Evolutionary conservation across 495 filamentous ascomycete genomes (phyloP).

Genomic region (Neurospora sp.): DNA sequence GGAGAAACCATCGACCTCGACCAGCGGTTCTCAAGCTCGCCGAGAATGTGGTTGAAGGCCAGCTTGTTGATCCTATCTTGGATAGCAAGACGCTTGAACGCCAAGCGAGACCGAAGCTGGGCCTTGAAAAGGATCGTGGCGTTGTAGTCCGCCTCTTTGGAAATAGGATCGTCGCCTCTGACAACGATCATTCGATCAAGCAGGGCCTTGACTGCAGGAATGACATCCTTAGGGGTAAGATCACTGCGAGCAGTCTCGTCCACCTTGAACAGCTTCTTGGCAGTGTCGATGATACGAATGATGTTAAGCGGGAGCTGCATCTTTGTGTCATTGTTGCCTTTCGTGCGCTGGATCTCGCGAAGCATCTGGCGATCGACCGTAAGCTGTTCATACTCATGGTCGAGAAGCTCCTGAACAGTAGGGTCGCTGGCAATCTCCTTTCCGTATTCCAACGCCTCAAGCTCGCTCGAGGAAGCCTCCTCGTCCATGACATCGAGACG

Average conservation of each 20-base stretch:
- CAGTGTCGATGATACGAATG: constrained; percentile 78
- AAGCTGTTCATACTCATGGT: constrained; percentile 81
- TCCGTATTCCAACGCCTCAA: constrained; percentile 75
- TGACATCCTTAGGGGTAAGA: constrained; percentile 78
- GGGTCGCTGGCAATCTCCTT: constrained; percentile 80
- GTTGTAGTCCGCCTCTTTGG: constrained; percentile 75
- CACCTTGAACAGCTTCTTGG: constrained; percentile 82
- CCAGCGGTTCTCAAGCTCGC: constrained; percentile 84
- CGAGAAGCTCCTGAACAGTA: constrained; percentile 71
- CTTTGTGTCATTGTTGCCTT: constrained; percentile 60
- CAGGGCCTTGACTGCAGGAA: constrained; percentile 67
- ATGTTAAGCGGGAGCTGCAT: constrained; percentile 91
- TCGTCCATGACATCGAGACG: constrained; percentile 85
- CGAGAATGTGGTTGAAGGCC: constrained; percentile 85
- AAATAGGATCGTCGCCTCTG: constrained; percentile 72
- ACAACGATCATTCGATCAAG: constrained; percentile 73
- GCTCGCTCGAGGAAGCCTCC: constrained; percentile 41
- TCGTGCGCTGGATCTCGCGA: constrained; percentile 41
- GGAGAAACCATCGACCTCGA: constrained; percentile 68
- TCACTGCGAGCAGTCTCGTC: constrained; percentile 77
- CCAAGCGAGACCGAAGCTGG: constrained; percentile 77
- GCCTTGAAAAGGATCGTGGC: constrained; percentile 87
- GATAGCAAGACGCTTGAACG: constrained; percentile 82
- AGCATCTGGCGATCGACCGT: constrained; percentile 63
- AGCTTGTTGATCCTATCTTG: constrained; percentile 79